A percentile compares a stretch with the other conserved stretches of the same genome.
Conservation (phyloP, 2,329 filamentous ascomycete genomes). For the Colletotrichum tropicicola region DNA sequence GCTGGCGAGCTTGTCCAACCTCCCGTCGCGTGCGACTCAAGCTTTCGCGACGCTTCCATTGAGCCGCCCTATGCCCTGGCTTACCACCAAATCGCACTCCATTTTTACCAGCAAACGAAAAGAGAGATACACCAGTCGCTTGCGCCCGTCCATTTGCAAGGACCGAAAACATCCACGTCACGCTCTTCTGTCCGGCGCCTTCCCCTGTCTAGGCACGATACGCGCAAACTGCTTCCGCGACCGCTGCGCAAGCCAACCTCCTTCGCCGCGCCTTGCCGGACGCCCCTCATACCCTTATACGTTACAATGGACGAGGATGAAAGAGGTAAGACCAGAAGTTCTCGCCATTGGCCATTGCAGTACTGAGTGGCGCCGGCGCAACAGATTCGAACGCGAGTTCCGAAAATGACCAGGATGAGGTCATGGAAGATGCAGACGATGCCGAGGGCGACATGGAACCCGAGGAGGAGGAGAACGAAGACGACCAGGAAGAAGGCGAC, state of each 20-base stretch:
- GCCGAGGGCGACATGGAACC: constrained; percentile 43
- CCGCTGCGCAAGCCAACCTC: not conserved
- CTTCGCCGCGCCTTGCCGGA: not conserved
- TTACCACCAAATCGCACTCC: not conserved
- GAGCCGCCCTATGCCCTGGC: too few relatives aligned
- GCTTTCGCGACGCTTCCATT: constrained; percentile 10
- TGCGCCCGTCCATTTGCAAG: too few relatives aligned
- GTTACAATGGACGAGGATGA: constrained; percentile 39
- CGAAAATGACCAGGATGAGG: constrained; percentile 61
- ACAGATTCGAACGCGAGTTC: constrained; percentile 52
- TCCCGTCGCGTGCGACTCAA: constrained; percentile 26
- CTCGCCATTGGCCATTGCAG: too few relatives aligned
- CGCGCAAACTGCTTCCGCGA: too few relatives aligned
- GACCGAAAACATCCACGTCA: too few relatives aligned
- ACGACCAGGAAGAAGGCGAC: constrained; percentile 46
- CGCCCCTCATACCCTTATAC: not conserved
- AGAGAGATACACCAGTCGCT: too few relatives aligned
- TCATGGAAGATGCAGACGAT: constrained; percentile 62
- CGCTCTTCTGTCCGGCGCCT: too few relatives aligned
- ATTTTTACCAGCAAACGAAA: too few relatives aligned
- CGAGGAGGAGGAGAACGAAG: constrained; percentile 43
- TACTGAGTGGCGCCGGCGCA: not conserved
- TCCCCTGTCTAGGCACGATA: too few relatives aligned
- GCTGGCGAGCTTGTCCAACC: constrained; percentile 21
- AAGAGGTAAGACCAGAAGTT: constrained; percentile 32